A percentile compares a stretch with the other conserved stretches of the same genome.
Evolutionary conservation across 495 filamentous ascomycete genomes (phyloP).

Genomic region (Elasticomyces elasticus): DNA sequence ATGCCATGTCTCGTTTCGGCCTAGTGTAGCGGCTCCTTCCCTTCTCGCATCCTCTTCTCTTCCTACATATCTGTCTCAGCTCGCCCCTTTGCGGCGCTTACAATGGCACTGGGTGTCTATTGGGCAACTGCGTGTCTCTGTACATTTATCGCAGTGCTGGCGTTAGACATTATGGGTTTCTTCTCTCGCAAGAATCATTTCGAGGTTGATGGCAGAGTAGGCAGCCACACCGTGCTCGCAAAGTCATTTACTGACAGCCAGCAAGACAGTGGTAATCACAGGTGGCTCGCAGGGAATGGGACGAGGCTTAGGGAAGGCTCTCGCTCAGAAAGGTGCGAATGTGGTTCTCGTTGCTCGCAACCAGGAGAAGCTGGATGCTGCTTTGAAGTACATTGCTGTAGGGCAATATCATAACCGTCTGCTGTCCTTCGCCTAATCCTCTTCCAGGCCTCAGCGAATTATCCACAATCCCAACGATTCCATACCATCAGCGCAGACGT

Average conservation of each 20-base stretch:
- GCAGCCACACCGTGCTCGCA: not conserved
- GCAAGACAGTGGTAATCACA: conserved; percentile 73
- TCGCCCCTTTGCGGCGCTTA: not conserved
- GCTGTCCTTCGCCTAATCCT: conserved; percentile 6
- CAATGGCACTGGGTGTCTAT: conserved; percentile 29
- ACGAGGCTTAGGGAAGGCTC: conserved; percentile 55
- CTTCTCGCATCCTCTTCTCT: no score
- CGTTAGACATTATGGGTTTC: conserved; percentile 50
- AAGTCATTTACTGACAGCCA: not conserved
- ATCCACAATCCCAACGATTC: conserved; percentile 62
- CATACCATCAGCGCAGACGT: conserved; percentile 79
- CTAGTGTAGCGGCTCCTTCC: no score
- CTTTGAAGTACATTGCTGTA: conserved; percentile 57
- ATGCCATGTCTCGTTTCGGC: not conserved
- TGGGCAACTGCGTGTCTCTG: conserved; percentile 37
- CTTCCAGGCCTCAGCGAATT: conserved; percentile 47
- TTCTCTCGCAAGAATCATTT: conserved; percentile 64
- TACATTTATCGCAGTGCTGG: conserved; percentile 35
- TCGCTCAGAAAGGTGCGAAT: conserved; percentile 77
- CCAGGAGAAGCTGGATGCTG: conserved; percentile 59
- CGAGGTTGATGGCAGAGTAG: conserved; percentile 66
- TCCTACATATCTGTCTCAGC: no score
- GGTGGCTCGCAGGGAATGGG: conserved; percentile 94
- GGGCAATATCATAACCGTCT: conserved; percentile 5
- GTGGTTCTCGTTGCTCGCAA: conserved; percentile 77